Percentiles rank a stretch among this genome's conserved stretches.
These are phyloP conservation scores for Omphalotus olearius DNA, from an alignment of 1,284 basidiomycete genomes.

Conservation along the genomic window DNA sequence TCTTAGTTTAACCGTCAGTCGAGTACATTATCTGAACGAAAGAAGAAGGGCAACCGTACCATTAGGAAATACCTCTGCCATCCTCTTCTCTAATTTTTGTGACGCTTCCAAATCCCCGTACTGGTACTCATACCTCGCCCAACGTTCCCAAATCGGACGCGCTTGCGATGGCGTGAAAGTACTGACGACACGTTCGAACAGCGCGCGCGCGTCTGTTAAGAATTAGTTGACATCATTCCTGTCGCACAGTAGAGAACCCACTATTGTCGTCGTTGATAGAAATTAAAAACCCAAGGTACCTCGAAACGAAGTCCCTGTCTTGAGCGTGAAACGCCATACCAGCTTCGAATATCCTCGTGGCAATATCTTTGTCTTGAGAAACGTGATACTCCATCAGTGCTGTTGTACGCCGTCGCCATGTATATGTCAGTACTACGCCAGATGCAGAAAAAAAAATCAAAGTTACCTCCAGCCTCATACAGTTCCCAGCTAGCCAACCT, in stretches of 20 bases:
- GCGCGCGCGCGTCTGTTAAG: slow-evolving; percentile 81
- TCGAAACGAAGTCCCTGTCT: slow-evolving; percentile 83
- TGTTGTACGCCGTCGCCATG: slow-evolving; percentile 26
- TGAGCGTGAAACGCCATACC: slow-evolving; percentile 85
- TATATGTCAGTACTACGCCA: slow-evolving; percentile 6
- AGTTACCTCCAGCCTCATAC: slow-evolving; percentile 85
- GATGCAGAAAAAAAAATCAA: not conserved
- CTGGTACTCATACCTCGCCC: slow-evolving; percentile 94
- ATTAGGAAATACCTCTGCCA: slow-evolving; percentile 83
- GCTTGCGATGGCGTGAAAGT: slow-evolving; percentile 81
- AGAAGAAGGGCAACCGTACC: too few species aligned
- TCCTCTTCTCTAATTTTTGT: slow-evolving; percentile 84
- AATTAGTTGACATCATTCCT: not conserved
- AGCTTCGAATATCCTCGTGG: slow-evolving; percentile 91
- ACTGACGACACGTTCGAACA: slow-evolving; percentile 87
- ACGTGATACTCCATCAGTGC: slow-evolving; percentile 97
- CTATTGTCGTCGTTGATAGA: slow-evolving; percentile 95
- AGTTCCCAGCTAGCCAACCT: slow-evolving; percentile 89
- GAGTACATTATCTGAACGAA: not conserved
- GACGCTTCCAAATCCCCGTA: slow-evolving; percentile 91
- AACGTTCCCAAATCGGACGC: slow-evolving; percentile 89
- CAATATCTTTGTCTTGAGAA: slow-evolving; percentile 82
- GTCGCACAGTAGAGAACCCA: slow-evolving; percentile 32
- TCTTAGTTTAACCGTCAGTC: slow-evolving; percentile 42
- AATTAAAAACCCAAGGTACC: slow-evolving; percentile 91